phyloP scores from a whole-genome alignment of 1,139 yeast genomes.

The Meyerozyma carpophila region DNA sequence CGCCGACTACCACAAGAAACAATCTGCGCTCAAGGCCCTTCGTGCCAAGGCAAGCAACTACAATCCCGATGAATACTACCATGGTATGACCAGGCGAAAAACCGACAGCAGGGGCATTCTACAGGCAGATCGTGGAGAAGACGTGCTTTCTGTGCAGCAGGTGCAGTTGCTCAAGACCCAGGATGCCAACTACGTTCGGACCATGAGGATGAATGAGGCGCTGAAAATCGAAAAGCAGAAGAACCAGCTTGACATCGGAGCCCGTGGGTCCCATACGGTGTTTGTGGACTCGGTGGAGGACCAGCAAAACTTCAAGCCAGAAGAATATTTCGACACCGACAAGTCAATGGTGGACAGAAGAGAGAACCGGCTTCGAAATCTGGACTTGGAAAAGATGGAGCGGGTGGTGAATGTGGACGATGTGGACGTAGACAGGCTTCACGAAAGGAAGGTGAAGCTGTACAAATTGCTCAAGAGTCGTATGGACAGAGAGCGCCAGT shows the following conservation, averaged over 20 bases:
- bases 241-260: conserved; percentile 46
- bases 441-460: conserved; percentile 54
- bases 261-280: conserved; percentile 74
- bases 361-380: conserved; percentile 65
- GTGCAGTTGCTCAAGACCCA: conserved; percentile 82
- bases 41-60: conserved; percentile 66
- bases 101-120: conserved; percentile 68
- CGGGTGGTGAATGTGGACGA: conserved; percentile 21
- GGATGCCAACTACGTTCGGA: conserved; percentile 79
- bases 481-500: conserved; percentile 61
- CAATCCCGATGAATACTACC: conserved; percentile 96
- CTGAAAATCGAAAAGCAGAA: conserved; percentile 59
- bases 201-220: conserved; percentile 65
- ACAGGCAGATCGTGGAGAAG: conserved; percentile 62
- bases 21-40: conserved; percentile 74
- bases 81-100: conserved; percentile 72
- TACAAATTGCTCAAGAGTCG: conserved; percentile 51
- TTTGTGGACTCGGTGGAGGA: conserved; percentile 66
- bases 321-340: conserved; percentile 65
- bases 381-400: conserved; percentile 49
- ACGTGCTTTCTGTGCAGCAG: conserved; percentile 63
- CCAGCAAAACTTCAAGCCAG: conserved; percentile 58
- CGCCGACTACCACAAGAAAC: conserved; percentile 81
- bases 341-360: conserved; percentile 53
- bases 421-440: conserved; percentile 33